Conservation (phyloP, 805 yeast genomes). For the Candida caryicola region DNA sequence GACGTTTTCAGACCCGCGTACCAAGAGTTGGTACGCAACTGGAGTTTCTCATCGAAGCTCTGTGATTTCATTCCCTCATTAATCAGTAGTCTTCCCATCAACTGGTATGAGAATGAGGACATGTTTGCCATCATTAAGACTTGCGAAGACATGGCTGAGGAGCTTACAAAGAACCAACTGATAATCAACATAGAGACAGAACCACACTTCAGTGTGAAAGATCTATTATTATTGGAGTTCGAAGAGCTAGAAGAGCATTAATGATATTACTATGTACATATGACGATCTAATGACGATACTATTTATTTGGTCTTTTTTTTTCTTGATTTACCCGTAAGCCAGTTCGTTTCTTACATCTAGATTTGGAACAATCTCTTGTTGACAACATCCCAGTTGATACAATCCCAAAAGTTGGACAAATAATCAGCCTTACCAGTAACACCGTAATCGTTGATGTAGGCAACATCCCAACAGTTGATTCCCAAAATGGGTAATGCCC, state of each 20-base stretch:
- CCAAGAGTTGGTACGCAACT: constrained; percentile 13
- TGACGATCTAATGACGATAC: background rate
- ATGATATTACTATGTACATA: constrained; percentile 7
- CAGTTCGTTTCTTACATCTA: constrained; percentile 5
- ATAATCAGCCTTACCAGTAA: constrained; percentile 67
- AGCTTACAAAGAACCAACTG: constrained; percentile 15
- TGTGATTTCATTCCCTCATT: constrained; percentile 32
- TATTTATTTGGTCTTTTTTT: background rate
- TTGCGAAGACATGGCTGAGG: constrained; percentile 23
- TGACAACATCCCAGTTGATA: constrained; percentile 79
- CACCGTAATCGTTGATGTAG: constrained; percentile 82
- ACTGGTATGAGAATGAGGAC: constrained; percentile 35
- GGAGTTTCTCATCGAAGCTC: constrained; percentile 18
- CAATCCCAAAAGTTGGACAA: constrained; percentile 73
- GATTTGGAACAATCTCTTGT: constrained; percentile 44
- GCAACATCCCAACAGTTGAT: constrained; percentile 88
- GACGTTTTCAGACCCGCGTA: constrained; percentile 7
- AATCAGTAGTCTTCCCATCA: constrained; percentile 31
- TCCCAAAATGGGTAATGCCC: constrained; percentile 70
- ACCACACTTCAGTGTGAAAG: constrained; percentile 14
- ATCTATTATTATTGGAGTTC: constrained; percentile 23
- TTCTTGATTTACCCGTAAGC: background rate
- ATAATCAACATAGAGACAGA: constrained; percentile 16
- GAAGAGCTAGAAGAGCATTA: constrained; percentile 11
- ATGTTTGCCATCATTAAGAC: constrained; percentile 25